A percentile compares a stretch with the other conserved stretches of the same genome.
phyloP scores from a whole-genome alignment of 2,329 filamentous ascomycete genomes.

The Colletotrichum sp. region DNA sequence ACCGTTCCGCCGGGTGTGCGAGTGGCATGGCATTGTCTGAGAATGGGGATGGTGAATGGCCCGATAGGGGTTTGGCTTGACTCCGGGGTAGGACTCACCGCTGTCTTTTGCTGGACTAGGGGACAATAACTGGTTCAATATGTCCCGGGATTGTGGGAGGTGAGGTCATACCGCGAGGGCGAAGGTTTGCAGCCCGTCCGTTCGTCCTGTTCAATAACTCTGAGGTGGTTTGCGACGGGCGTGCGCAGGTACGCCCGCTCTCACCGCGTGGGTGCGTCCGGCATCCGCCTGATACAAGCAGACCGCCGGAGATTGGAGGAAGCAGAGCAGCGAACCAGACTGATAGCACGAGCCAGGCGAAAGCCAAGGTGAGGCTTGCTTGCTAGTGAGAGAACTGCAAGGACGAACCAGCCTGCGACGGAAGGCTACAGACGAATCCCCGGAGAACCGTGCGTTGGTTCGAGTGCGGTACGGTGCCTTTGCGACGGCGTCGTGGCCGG shows the following conservation, averaged over 20 bases:
- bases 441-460: conserved; percentile 2
- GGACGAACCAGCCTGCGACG: neutral
- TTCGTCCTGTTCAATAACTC: neutral
- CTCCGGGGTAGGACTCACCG: conserved; percentile 3
- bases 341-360: neutral
- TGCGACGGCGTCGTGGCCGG: neutral
- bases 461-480: neutral
- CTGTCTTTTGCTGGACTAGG: neutral
- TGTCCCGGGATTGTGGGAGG: neutral
- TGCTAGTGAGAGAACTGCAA: neutral
- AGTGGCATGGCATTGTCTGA: conserved; percentile 3
- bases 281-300: neutral
- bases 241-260: neutral
- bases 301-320: neutral
- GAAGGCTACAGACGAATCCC: neutral
- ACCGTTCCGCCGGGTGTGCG: conserved; percentile 9
- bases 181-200: neutral
- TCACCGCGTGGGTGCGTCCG: conserved; percentile 1
- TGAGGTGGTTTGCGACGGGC: neutral
- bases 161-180: neutral
- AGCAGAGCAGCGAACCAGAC: neutral
- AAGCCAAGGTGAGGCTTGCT: conserved; percentile 6
- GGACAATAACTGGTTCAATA: neutral
- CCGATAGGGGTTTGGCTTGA: neutral
- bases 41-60: neutral